Evolutionary conservation across 225 moss, liverwort and hornwort species (phyloP).

Genomic region (Physcomitrium patens): DNA sequence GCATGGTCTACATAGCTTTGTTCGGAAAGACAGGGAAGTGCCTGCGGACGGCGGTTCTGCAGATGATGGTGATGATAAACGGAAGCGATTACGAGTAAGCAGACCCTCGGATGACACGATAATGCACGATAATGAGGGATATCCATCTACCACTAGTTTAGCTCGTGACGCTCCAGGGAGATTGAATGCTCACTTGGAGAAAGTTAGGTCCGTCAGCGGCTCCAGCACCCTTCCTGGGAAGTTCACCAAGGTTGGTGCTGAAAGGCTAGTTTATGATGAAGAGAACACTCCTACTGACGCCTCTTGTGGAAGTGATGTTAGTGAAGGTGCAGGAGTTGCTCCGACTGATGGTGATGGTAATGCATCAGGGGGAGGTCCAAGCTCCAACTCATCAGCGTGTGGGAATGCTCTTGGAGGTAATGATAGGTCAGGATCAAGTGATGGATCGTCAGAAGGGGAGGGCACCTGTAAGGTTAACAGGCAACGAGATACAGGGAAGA

Average conservation of each 20-base stretch:
- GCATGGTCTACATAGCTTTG: constrained; percentile 28
- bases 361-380: constrained; percentile 42
- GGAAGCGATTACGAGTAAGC: constrained; percentile 39
- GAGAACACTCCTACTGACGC: constrained; percentile 34
- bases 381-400: constrained; percentile 70
- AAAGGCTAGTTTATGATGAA: constrained; percentile 31
- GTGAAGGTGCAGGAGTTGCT: constrained; percentile 42
- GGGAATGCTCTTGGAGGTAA: constrained; percentile 38
- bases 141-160: constrained; percentile 18
- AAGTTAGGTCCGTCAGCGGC: constrained; percentile 50
- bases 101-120: constrained; percentile 13
- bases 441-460: constrained; percentile 62
- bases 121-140: constrained; percentile 28
- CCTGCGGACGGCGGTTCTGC: constrained; percentile 14
- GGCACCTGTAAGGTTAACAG: constrained; percentile 36
- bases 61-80: constrained; percentile 39
- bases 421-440: constrained; percentile 53
- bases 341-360: constrained; percentile 30
- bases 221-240: constrained; percentile 44
- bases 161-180: constrained; percentile 13
- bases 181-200: constrained; percentile 37
- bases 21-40: constrained; percentile 50
- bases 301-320: constrained; percentile 53
- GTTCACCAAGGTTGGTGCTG: constrained; percentile 25
- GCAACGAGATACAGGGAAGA: constrained; percentile 22